These are phyloP conservation scores for Podaxis rugospora DNA, from an alignment of 768 basidiomycete genomes.

Conservation along the genomic window DNA sequence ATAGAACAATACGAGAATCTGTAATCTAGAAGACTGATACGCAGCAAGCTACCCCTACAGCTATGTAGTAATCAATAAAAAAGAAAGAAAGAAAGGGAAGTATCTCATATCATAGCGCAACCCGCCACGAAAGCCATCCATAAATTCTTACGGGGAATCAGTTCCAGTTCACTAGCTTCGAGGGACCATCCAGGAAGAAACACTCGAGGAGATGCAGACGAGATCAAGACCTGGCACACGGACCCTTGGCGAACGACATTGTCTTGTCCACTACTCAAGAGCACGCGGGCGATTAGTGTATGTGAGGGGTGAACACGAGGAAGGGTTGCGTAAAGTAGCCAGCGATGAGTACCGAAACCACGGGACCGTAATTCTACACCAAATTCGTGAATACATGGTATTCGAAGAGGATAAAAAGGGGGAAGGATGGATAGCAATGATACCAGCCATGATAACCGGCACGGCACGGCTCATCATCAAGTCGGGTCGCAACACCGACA, in stretches of 20 bases:
- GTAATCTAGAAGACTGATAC: no score
- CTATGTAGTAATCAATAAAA: no score
- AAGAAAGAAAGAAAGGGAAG: no score
- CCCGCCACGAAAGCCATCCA: no score
- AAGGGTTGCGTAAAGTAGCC: slow-evolving; percentile 60
- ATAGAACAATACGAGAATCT: no score
- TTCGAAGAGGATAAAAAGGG: neutral
- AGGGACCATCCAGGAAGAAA: no score
- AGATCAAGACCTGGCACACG: neutral
- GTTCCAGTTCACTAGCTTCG: no score
- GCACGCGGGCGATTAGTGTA: neutral
- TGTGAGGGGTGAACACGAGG: neutral
- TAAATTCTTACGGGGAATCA: no score
- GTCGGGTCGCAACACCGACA: slow-evolving; percentile 96
- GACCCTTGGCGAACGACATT: slow-evolving; percentile 88
- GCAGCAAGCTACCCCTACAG: no score
- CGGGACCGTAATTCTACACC: slow-evolving; percentile 87
- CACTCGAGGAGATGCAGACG: neutral
- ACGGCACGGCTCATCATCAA: slow-evolving; percentile 97
- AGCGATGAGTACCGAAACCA: slow-evolving; percentile 97
- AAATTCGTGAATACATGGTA: neutral
- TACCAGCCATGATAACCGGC: slow-evolving; percentile 99
- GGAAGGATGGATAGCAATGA: slow-evolving; percentile 81
- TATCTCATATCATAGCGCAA: no score
- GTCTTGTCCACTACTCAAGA: slow-evolving; percentile 49